These are phyloP conservation scores for Tillandsia leiboldiana DNA, from an alignment of 176 grass and related monocot species.

Conservation along the genomic window DNA sequence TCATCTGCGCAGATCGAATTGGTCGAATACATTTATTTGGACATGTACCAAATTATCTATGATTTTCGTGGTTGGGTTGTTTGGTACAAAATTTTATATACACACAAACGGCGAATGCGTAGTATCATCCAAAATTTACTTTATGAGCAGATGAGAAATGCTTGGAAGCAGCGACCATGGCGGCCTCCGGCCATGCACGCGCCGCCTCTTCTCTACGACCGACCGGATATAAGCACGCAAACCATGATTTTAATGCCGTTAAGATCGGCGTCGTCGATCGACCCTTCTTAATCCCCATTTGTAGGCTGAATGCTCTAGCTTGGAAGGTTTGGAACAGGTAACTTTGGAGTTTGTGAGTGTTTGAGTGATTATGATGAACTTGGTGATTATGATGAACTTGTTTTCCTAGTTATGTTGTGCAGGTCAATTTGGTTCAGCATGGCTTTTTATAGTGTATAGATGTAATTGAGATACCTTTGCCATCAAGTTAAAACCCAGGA, in stretches of 20 bases:
- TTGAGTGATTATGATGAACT: background rate
- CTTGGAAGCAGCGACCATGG: conserved; percentile 14
- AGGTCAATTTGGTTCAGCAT: background rate
- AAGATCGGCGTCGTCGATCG: background rate
- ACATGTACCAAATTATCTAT: too few relatives aligned
- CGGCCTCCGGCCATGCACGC: background rate
- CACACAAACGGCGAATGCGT: background rate
- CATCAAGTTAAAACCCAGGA: background rate
- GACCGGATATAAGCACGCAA: background rate
- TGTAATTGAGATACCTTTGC: background rate
- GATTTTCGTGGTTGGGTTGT: too few relatives aligned
- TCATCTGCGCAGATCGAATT: too few relatives aligned
- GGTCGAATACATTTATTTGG: too few relatives aligned
- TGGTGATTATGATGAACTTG: too few relatives aligned
- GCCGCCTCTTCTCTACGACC: background rate
- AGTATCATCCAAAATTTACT: conserved; percentile 1
- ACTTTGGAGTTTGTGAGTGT: background rate
- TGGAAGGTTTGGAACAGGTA: too few relatives aligned
- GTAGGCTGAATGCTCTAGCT: too few relatives aligned
- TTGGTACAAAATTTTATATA: too few relatives aligned
- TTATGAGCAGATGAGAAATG: conserved; percentile 8
- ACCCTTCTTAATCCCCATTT: too few relatives aligned
- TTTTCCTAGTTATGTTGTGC: background rate
- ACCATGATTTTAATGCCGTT: background rate
- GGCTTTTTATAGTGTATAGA: background rate